Base-by-base conservation (phyloP, 169 alveolate genomes). In the Neospora caninum region DNA sequence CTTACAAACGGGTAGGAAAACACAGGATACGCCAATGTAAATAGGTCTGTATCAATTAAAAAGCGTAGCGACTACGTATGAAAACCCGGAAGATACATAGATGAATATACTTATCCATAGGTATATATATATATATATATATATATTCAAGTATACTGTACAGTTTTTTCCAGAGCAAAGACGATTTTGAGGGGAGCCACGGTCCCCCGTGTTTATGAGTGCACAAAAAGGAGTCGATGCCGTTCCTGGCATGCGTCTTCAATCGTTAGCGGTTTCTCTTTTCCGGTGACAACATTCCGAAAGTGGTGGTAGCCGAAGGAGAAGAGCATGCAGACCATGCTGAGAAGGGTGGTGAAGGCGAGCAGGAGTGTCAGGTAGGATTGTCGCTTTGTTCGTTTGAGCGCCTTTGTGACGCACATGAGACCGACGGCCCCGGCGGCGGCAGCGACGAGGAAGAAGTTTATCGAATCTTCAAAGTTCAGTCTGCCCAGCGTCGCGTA, bases 401-500 rank as follows among this genome's bases (percentile, higher is more conserved):
- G 80, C 25, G 88, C 80, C 36, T 36, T 38, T 9, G 80, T 53
- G 43, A 93, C 94, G 86, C 88, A 88, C 45, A 86, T 64, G 78
- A 82, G 43, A 0, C 95, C 95, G 34, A 88, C 92, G 10, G 93
- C 93, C 42, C 95, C 95, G 7, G 92, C 95, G 0, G 42, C 80
- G 31, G 88, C 88, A 4, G 93, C 93, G 4, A 92, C 73, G n/a
- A 78, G 36, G 88, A 89, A 93, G 64, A 93, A 80, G 31, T 86
- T 73, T 10, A 93, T 7, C 0, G 94, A 54, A 27, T 88, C 91
- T 20, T 27, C n/a, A 38, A 64, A 29, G 42, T 88, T 80, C 43
- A 93, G 88, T 2, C 95, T 36, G 0, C 96, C 96, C 82, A 94
- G 87, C 0, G 87, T 88, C 25, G 88, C 91, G 86, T 89, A 94